Evolutionary conservation across 2,329 filamentous ascomycete species (phyloP), one percentile per base, ranked within the genome.

Genomic region (Aspergillus brasiliensis): DNA sequence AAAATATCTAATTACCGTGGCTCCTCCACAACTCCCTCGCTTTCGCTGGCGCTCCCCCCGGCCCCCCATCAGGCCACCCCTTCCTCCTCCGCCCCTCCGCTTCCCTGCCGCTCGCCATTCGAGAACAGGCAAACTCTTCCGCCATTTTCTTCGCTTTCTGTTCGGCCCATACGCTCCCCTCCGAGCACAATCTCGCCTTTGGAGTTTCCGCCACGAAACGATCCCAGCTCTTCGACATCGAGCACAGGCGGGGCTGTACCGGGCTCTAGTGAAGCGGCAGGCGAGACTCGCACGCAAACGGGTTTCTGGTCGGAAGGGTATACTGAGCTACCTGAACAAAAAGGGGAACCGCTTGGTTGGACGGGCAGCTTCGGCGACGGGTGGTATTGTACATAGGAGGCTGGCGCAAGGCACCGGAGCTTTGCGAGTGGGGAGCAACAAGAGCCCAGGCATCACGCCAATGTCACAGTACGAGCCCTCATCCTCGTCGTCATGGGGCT

Each of bases 181-280:
- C 63, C 85, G 83, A 66, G 88, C 88, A 68, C 87, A 86, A 72
- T 84, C 87, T 61, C 85, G 84, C 62, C 81, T 95, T 56, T 83
- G 88, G 67, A 81, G 83, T 65, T 87, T 97, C 74, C 90, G 87
- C 63, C 85, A 91, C 83, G 86, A 92, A 68, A 91, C 86, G 5
- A 76, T 96, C 23, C 91, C 91, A 11, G 80, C 82, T 53, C 83
- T 91, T 68, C 90, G 89, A 70, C 86, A 88, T 72, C 82, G 84
- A 56, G 78, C 91, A 8, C 92, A 96, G 77, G 88, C 88, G 38
- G 86, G 87, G 58, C 86, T 97, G 65, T 96, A 95, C 73, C 84
- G 83, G 48, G 91, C 88, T 64, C 82, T 96, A 58, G 79, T 93
- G 63, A 81, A 83, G 66, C 84, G 85, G 53, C 88, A 91, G 75